Evolutionary conservation across 768 basidiomycete species (phyloP), one percentile per base, ranked within the genome.

Genomic region (Naganishia vaughanmartiniae): DNA sequence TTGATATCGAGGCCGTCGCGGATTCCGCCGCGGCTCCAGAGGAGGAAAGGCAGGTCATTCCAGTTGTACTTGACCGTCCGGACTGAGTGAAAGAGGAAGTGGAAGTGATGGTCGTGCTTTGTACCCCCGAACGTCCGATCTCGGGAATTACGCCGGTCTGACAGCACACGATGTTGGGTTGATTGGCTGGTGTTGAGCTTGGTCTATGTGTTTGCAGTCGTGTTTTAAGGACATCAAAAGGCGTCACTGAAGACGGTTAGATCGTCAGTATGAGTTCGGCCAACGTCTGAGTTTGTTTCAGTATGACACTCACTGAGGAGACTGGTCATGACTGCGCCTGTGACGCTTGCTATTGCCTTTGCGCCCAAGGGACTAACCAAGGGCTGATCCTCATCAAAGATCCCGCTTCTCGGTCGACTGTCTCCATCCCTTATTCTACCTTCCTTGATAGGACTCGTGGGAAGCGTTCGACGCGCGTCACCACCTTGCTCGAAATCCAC

Each of bases 141-240:
- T 71, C 42, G 0, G 74, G 74, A 17, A 77, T 70, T 12, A 80
- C 53, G 21, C 76, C 75, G 4, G 78, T 81, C 54, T 81, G 80
- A 70, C 80, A 81, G 65, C 80, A 81, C 45, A 76, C 76, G 26
- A 66, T 63, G 24, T 60, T 57, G 9, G 34, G 55, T 21, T 14
- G 73, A 45, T 24, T 73, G 67, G 0, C 69, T 34, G 31, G n/a
- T 46, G 26, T 73, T 65, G 68, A 79, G 68, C 72, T 66, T 26
- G 78, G 72, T 66, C 69, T 73, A 51, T 72, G 75, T 91, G 96
- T 98, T 81, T 99, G 96, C 21, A 99, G 84, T 33, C 96, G 88
- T 15, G 95, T 98, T 81, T 98, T 98, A 74, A 98, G 86, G 67
- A 99, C 93, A 82, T 99, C 96, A 80, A 99, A 99, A 3, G 96